Percentiles rank a stretch among this genome's conserved stretches.
These are phyloP conservation scores for Tephrocybe sp. DNA, from an alignment of 768 basidiomycete species.

Conservation along the genomic window DNA sequence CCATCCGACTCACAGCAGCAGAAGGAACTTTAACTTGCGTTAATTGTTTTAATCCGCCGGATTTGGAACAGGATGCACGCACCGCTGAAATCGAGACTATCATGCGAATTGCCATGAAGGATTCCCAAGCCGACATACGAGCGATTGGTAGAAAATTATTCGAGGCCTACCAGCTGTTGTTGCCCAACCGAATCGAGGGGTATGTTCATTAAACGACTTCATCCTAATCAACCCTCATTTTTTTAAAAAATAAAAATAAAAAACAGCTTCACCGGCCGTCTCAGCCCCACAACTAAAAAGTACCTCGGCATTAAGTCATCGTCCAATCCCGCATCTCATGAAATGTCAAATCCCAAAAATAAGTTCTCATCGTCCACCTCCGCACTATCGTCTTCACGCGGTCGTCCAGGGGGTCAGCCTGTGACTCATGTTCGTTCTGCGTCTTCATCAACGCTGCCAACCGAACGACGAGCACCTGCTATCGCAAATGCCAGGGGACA, in stretches of 20 bases:
- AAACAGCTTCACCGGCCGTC: slow-evolving; percentile 66
- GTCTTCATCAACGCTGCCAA: slow-evolving; percentile 24
- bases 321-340: slow-evolving; percentile 12
- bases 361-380: slow-evolving; percentile 22
- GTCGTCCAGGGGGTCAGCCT: slow-evolving; percentile 7
- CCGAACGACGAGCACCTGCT: slow-evolving; percentile 7
- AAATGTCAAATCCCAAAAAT: slow-evolving; percentile 10
- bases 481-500: slow-evolving; percentile 2
- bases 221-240: slow-evolving; percentile 1
- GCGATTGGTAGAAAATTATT: slow-evolving; percentile 69
- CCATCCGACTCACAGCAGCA: slow-evolving; percentile 59
- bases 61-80: slow-evolving; percentile 66
- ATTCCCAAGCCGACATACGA: slow-evolving; percentile 75
- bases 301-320: slow-evolving; percentile 55
- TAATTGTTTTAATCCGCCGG: slow-evolving; percentile 76
- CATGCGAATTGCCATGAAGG: slow-evolving; percentile 64
- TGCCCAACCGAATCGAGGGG: slow-evolving; percentile 69
- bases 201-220: slow-evolving; percentile 23
- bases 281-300: slow-evolving; percentile 75
- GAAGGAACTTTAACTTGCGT: slow-evolving; percentile 66
- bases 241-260: too few relatives aligned
- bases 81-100: slow-evolving; percentile 67
- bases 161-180: slow-evolving; percentile 67
- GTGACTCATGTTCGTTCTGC: slow-evolving; percentile 21
- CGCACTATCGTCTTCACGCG: slow-evolving; percentile 20